Evolutionary conservation across 78 protist species (phyloP), one percentile per base, ranked within the genome.

Genomic region (Dictyostelium brefeldianum): DNA sequence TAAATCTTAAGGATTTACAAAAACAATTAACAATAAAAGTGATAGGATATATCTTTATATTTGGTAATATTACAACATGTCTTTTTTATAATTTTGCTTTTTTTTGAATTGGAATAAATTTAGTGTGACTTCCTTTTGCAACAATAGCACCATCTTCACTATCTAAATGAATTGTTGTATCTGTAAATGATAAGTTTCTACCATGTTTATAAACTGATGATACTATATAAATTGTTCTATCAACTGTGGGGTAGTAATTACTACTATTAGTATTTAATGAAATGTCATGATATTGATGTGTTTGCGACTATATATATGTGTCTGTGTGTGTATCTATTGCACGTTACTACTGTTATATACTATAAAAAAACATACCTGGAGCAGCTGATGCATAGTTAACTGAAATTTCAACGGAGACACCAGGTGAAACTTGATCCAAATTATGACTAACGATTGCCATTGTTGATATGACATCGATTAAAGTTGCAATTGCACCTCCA

Each of bases 81-180:
- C 43, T 70, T 43, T 46, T 78, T 54, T 78, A 78, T 31, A 78
- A 25, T 56, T 78, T 78, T 56, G 83, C 20, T 78, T 78, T 50
- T 1, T n/a, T n/a, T n/a, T 59, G 20, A 50, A 36, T 14, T 62
- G 70, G 70, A 27, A 87, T 29, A 78, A 77, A 87, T 50, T 87
- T 87, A 50, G 83, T 87, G 31, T 87, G 93, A 17, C 78, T 57
- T n/a, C 81, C 93, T 64, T 87, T 87, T 1, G 48, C 64, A 27
- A 56, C 57, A 5, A 87, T 22, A 4, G 31, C 48, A 50, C 80
- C 64, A 43, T 77, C 36, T 22, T 31, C 56, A 43, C 50, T 18
- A n/a, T 20, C 56, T 20, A 75, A 75, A 22, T 43, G 22, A 43
- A 87, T 87, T 0, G 84, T 77, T 29, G 93, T 87, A 1, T 87